Evolutionary conservation across 139 green algal genomes (phyloP).

Genomic region (Zygnema circumcarinatum): DNA sequence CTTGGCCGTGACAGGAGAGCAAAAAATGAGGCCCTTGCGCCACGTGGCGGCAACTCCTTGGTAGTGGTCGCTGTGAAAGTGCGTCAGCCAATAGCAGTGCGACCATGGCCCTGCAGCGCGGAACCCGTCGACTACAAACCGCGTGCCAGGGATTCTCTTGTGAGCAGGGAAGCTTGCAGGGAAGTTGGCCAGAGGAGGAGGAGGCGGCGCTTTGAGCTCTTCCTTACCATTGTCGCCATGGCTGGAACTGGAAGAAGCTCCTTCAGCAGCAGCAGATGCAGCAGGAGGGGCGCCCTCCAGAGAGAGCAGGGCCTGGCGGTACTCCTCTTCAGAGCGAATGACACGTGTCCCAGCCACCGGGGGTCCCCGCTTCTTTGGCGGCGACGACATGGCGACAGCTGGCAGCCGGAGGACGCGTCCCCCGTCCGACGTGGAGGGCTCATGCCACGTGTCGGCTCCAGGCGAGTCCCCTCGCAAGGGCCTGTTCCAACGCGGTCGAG

Average conservation of each 20-base stretch:
- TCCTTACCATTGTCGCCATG: not conserved
- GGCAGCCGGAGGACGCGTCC: no score
- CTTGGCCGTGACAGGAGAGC: constrained; percentile 54
- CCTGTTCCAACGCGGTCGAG: no score
- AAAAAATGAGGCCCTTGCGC: constrained; percentile 57
- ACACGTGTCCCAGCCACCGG: no score
- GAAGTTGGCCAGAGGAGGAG: constrained; percentile 11
- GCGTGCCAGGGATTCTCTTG: constrained; percentile 54
- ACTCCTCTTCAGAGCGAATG: not conserved
- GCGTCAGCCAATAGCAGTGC: constrained; percentile 56
- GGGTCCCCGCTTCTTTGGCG: no score
- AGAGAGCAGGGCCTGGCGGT: not conserved
- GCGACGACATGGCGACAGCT: no score
- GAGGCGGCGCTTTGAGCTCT: not conserved
- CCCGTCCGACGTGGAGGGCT: no score
- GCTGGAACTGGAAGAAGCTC: not conserved
- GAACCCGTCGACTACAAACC: constrained; percentile 61
- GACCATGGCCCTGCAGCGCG: constrained; percentile 45
- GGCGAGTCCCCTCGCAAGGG: no score
- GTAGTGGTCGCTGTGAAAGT: constrained; percentile 67
- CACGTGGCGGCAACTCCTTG: constrained; percentile 52
- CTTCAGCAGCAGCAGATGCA: no score
- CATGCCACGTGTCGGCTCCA: no score
- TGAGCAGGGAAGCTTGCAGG: constrained; percentile 33
- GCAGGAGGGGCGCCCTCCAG: not conserved